Evolutionary conservation across 805 yeast genomes (phyloP).

Genomic region (Candida xyloterini): DNA sequence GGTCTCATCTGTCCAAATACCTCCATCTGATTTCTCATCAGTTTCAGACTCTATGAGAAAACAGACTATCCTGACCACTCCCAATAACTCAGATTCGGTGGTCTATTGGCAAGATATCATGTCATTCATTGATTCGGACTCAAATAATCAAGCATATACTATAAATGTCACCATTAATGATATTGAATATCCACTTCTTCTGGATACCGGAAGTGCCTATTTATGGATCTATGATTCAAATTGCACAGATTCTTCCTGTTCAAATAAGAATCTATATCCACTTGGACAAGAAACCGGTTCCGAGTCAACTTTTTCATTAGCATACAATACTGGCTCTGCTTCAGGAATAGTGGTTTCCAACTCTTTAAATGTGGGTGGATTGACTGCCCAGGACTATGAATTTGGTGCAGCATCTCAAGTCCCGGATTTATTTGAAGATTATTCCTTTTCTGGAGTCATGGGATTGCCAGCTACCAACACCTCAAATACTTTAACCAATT

Average conservation of each 20-base stretch:
- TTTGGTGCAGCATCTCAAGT: constrained; percentile 54
- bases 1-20: constrained; percentile 10
- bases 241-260: constrained; percentile 47
- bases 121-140: constrained; percentile 25
- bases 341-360: constrained; percentile 46
- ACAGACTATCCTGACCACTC: constrained; percentile 9
- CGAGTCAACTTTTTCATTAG: constrained; percentile 39
- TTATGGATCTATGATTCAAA: constrained; percentile 58
- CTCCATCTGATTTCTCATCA: constrained; percentile 5
- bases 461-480: constrained; percentile 52
- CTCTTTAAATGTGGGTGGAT: constrained; percentile 36
- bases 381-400: constrained; percentile 37
- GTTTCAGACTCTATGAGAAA: background rate
- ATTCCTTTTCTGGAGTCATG: constrained; percentile 56
- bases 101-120: constrained; percentile 22
- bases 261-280: constrained; percentile 32
- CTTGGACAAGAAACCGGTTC: constrained; percentile 17
- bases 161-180: constrained; percentile 39
- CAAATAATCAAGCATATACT: constrained; percentile 35
- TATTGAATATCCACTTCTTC: constrained; percentile 47
- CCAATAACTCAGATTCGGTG: constrained; percentile 2
- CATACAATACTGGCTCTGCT: constrained; percentile 54
- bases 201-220: constrained; percentile 66
- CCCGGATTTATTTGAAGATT: constrained; percentile 50
- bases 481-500: constrained; percentile 35